phyloP scores from a whole-genome alignment of 2,329 filamentous ascomycete genomes.

The Diplodia intermedia region DNA sequence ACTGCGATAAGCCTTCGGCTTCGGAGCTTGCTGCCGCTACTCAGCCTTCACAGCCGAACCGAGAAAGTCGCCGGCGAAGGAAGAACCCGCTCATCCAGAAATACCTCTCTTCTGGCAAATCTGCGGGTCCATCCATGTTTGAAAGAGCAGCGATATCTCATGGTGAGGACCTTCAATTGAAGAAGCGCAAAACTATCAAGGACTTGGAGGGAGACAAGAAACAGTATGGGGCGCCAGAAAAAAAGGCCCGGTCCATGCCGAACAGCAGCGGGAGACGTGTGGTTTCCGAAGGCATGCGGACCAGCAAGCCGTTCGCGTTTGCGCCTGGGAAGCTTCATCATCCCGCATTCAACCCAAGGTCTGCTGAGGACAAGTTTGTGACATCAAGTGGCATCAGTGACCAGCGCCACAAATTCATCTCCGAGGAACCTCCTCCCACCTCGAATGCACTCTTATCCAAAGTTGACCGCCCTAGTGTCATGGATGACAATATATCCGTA shows the following conservation, averaged over 20 bases:
- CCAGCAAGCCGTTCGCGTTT: conserved; percentile 5
- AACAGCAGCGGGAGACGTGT: not conserved
- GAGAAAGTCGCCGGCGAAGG: not conserved
- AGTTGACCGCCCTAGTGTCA: not conserved
- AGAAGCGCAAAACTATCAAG: conserved; percentile 14
- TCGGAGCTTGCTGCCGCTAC: not conserved
- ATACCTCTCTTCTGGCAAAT: conserved; percentile 18
- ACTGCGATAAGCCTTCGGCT: not conserved
- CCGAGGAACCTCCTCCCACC: not conserved
- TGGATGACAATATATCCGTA: conserved; percentile 12
- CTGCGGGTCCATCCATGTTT: conserved; percentile 21
- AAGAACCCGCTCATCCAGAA: conserved; percentile 17
- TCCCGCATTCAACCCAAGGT: conserved; percentile 1
- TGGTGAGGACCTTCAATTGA: conserved; percentile 10
- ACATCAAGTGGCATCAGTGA: not conserved
- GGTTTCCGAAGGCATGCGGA: conserved; percentile 11
- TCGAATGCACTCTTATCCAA: not conserved
- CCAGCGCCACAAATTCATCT: not conserved
- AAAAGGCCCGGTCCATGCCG: not conserved
- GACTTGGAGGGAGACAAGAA: not conserved
- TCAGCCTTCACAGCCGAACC: not conserved
- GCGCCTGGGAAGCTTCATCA: not conserved
- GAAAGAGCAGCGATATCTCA: conserved; percentile 24
- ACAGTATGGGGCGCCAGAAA: not conserved
- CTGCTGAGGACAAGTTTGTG: not conserved